These are phyloP conservation scores for Neocallimastix lanati DNA, from an alignment of 192 early-diverging fungal species.

Conservation along the genomic window DNA sequence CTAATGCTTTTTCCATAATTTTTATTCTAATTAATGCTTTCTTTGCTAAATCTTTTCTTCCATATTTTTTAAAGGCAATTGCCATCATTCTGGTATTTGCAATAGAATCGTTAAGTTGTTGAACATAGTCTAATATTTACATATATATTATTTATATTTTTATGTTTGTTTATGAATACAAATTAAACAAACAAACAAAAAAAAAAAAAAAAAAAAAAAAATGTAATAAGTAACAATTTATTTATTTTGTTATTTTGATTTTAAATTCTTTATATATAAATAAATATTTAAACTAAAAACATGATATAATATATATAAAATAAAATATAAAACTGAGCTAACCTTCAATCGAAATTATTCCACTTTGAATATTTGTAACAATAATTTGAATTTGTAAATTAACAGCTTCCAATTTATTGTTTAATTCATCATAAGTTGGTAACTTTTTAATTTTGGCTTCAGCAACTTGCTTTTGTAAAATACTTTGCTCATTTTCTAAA, in stretches of 20 bases:
- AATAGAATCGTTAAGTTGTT: conserved; percentile 32
- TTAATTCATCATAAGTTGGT: neutral
- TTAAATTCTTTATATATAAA: too few relatives aligned
- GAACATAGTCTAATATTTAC: conserved; percentile 41
- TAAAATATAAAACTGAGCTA: too few relatives aligned
- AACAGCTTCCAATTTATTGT: neutral
- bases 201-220: too few relatives aligned
- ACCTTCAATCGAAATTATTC: neutral
- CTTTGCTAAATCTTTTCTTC: conserved; percentile 41
- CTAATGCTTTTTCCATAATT: conserved; percentile 57
- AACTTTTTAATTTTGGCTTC: neutral
- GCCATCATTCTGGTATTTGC: conserved; percentile 38
- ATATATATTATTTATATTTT: too few relatives aligned
- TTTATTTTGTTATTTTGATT: too few relatives aligned
- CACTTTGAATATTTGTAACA: neutral
- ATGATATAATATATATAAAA: too few relatives aligned
- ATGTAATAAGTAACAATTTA: too few relatives aligned
- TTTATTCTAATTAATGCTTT: conserved; percentile 46
- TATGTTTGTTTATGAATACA: too few relatives aligned
- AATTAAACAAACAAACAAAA: too few relatives aligned
- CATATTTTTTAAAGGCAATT: conserved; percentile 43
- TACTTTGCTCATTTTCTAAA: neutral
- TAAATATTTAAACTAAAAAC: too few relatives aligned
- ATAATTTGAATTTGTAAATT: neutral
- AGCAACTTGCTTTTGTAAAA: neutral